Evolutionary conservation across 139 green algal species (phyloP), one percentile per base, ranked within the genome.

Genomic region (Chloropicon primus): DNA sequence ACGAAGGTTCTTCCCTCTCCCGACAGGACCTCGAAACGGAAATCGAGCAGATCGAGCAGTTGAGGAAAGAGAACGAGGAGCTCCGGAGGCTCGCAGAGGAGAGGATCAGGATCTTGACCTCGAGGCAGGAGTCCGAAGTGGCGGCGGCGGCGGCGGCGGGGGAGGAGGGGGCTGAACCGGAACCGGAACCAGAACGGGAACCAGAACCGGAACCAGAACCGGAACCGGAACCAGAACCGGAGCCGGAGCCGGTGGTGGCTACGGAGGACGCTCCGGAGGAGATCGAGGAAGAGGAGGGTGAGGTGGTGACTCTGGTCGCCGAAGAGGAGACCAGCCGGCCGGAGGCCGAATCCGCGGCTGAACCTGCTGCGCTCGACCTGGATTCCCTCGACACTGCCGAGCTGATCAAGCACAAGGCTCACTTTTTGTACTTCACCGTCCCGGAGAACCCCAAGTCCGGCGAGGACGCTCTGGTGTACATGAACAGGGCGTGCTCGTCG

Each of bases 401-500:
- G 5, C 23, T 26, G 23, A 21, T 10, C 23, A 21, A 28, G 74
- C 10, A 75, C 27, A 25, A 78, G 74, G n/a, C 23, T 17, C 23
- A 26, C 23, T 24, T 10, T 5, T 17, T 95, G 71, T 87, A 89
- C 28, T 86, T 90, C 54, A 91, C 85, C 1, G 84, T 90, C 41
- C 91, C 91, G 10, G 87, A 90, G 71, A 77, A 71, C 72, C 90
- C 88, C 0, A 82, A 91, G 27, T 90, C 91, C 22, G 91, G 91
- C 1, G 84, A 81, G 71, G 73, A 84, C 24, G 76, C 74, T n/a
- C 27, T 82, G 2, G 22, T 91, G 0, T 90, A 90, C 28, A 92
- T 91, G 84, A 94, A 94, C 77, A 78, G 86, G 24, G 72, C 72
- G 26, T 21, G 1, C 2, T 28, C 28, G 2, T 5, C 10, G 26